These are phyloP conservation scores for Septoria petroselini DNA, from an alignment of 2,329 filamentous ascomycete species.

Conservation along the genomic window DNA sequence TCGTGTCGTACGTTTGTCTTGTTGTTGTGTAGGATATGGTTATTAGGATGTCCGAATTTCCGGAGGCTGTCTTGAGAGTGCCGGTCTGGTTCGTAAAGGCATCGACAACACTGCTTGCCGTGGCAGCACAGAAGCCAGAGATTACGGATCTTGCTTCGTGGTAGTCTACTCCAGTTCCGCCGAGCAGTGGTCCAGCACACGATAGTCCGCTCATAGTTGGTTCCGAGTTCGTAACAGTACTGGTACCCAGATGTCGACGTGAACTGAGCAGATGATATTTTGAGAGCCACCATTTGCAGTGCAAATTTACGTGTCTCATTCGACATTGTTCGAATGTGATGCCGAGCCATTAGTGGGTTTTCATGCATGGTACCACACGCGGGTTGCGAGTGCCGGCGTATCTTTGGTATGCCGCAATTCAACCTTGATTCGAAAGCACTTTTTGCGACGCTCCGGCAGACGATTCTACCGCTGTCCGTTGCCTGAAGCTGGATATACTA, in stretches of 20 bases:
- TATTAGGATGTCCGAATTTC: constrained; percentile 18
- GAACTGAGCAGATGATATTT: too few species aligned
- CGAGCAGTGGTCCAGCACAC: constrained; percentile 10
- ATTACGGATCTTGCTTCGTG: constrained; percentile 16
- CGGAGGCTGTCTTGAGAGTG: constrained; percentile 13
- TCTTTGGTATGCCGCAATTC: constrained; percentile 6
- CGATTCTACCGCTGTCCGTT: background rate
- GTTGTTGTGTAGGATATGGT: constrained; percentile 8
- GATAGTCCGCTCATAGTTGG: constrained; percentile 3
- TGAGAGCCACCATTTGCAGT: background rate
- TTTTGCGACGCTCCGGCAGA: background rate
- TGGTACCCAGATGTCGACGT: background rate
- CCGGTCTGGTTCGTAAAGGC: constrained; percentile 5
- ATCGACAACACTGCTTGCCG: background rate
- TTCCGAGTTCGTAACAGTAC: background rate
- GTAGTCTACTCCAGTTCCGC: constrained; percentile 16
- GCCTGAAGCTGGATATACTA: too few species aligned
- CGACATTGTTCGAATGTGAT: background rate
- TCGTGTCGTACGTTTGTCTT: constrained; percentile 2
- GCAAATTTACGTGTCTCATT: background rate
- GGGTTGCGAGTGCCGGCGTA: constrained; percentile 5
- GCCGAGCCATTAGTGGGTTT: background rate
- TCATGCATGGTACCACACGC: background rate
- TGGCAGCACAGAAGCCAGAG: constrained; percentile 12
- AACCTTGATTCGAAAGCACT: background rate